Evolutionary conservation across 2,329 filamentous ascomycete species (phyloP), one percentile per base, ranked within the genome.

Genomic region (Ophiostoma ips): DNA sequence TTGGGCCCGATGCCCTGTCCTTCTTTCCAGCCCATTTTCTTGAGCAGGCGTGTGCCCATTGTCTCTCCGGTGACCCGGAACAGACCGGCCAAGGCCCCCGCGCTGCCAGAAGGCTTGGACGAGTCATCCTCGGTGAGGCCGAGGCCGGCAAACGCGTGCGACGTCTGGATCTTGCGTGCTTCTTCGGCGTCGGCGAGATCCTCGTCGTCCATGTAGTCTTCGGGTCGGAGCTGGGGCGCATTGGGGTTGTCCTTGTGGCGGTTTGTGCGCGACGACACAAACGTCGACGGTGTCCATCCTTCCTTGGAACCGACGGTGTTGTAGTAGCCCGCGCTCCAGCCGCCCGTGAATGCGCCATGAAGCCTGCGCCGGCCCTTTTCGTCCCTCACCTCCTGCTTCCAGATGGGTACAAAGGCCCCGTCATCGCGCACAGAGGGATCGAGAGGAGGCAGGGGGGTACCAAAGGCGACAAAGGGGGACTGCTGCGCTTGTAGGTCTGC

Each of bases 161-260:
- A 73, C 0, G 85, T 94, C 58, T 90, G 77, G 33, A 95, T 67
- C 53, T 76, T 76, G 59, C 81, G 78, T 2, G 83, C 74, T 64
- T 95, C 88, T 52, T 84, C 87, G 0, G 83, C 84, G 62, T 95
- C 88, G 7, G 84, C 85, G 33, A 94, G 71, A 64, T 98, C 92
- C 63, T 98, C 92, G 38, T 95, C 90, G 60, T 98, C 92, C 92
- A 98, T 98, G 59, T 89, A 96, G 61, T 96, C 89, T 64, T 96
- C 88, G 1, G 81, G 77, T 45, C 81, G 79, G 61, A 84, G 80
- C 55, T 74, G 66, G 9, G 58, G 57, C 2, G 67, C 58, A 55
- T 76, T 72, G n/a, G 71, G 52, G 33, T 70, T 72, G 68, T 84
- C 77, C 61, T 85, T 86, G 56, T 75, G 79, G 50, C 88, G 84